These are phyloP conservation scores for Sanghuangporus baumii DNA, from an alignment of 1,284 basidiomycete species.

Conservation along the genomic window DNA sequence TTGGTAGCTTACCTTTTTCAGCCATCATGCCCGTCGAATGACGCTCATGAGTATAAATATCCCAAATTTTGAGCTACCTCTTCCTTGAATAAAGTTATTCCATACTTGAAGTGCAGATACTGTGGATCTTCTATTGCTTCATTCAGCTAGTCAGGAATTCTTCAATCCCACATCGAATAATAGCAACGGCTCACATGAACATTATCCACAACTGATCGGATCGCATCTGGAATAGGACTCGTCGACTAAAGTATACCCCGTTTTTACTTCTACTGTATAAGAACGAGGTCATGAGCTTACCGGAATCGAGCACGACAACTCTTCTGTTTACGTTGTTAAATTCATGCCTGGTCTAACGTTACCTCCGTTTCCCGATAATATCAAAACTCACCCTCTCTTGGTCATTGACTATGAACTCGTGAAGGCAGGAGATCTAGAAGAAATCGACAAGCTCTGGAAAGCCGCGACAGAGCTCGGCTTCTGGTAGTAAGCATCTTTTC, in stretches of 20 bases:
- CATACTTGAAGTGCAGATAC: background rate
- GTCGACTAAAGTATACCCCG: background rate
- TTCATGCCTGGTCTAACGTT: slow-evolving; percentile 24
- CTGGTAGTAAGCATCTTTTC: slow-evolving; percentile 42
- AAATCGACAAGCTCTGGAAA: slow-evolving; percentile 45
- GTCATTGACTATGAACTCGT: slow-evolving; percentile 46
- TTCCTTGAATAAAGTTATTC: background rate
- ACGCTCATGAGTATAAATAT: background rate
- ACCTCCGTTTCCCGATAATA: slow-evolving; percentile 44
- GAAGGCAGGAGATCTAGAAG: slow-evolving; percentile 30
- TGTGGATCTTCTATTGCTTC: background rate
- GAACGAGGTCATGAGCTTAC: background rate
- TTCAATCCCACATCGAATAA: background rate
- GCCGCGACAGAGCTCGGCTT: slow-evolving; percentile 48
- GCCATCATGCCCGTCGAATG: background rate
- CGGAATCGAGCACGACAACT: background rate
- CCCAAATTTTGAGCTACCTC: background rate
- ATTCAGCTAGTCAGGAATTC: background rate
- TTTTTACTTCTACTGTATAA: background rate
- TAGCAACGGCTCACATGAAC: background rate
- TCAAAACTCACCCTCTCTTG: slow-evolving; percentile 43
- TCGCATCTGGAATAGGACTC: background rate
- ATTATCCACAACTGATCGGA: background rate
- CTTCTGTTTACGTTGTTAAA: background rate
- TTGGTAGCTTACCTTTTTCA: background rate